Evolutionary conservation across 106 monocot species (phyloP).

Genomic region (Narthecium ossifragum): DNA sequence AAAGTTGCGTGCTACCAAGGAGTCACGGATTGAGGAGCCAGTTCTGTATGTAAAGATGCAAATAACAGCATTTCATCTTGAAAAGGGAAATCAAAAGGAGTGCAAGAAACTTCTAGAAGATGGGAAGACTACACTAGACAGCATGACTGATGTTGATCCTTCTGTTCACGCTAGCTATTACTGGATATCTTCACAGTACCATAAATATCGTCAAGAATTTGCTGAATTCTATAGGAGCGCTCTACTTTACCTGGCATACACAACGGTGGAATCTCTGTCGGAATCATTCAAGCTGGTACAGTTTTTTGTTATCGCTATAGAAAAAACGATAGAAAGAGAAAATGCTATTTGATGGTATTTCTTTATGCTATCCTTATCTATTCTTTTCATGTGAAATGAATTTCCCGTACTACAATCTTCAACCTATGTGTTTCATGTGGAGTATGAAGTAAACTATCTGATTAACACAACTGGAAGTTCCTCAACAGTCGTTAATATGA

Average conservation of each 20-base stretch:
- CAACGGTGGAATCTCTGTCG: constrained; percentile 90
- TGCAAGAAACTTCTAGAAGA: constrained; percentile 89
- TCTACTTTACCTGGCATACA: constrained; percentile 96
- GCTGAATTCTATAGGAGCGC: constrained; percentile 91
- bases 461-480: too few species aligned
- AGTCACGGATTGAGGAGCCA: constrained; percentile 68
- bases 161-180: constrained; percentile 93
- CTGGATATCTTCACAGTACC: constrained; percentile 92
- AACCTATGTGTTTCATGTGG: too few species aligned
- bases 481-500: too few species aligned
- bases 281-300: constrained; percentile 89
- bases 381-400: too few species aligned
- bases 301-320: too few species aligned
- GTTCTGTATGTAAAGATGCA: constrained; percentile 94
- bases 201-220: constrained; percentile 84
- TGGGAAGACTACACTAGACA: constrained; percentile 71
- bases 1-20: constrained; percentile 67
- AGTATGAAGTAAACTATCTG: too few species aligned
- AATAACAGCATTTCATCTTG: constrained; percentile 77
- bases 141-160: constrained; percentile 95
- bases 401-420: too few species aligned
- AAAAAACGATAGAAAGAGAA: too few species aligned
- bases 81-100: constrained; percentile 71
- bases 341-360: too few species aligned
- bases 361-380: too few species aligned